Conservation (phyloP, 495 filamentous ascomycete species). For the Trichoderma erinaceum region DNA sequence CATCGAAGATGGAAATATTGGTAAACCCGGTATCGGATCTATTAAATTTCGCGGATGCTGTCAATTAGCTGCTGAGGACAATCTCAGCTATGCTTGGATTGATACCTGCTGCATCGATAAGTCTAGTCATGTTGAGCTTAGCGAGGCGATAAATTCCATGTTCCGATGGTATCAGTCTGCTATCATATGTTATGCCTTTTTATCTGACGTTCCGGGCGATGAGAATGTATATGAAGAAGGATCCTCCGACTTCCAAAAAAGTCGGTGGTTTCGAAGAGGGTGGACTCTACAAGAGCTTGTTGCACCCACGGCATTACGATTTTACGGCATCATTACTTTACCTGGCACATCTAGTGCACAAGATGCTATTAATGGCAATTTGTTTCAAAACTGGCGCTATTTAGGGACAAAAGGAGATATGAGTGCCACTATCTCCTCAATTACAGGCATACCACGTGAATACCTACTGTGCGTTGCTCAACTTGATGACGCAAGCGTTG, state of each 20-base stretch:
- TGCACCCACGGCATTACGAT: constrained; percentile 20
- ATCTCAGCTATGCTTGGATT: constrained; percentile 22
- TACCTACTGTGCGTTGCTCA: constrained; percentile 1
- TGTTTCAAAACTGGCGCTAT: neutral
- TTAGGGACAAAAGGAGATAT: constrained; percentile 15
- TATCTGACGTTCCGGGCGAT: constrained; percentile 19
- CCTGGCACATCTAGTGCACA: neutral
- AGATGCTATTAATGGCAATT: neutral
- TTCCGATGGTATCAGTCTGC: constrained; percentile 29
- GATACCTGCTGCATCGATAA: constrained; percentile 24
- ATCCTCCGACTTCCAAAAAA: constrained; percentile 14
- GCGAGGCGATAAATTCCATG: constrained; percentile 36
- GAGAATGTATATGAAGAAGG: neutral
- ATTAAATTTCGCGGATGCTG: constrained; percentile 28
- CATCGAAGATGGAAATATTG: constrained; percentile 7
- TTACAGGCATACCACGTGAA: constrained; percentile 13
- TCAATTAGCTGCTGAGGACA: constrained; percentile 20
- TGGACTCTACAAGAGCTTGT: constrained; percentile 36
- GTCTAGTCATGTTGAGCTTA: constrained; percentile 17
- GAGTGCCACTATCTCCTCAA: neutral
- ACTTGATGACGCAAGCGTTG: constrained; percentile 14
- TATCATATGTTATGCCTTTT: constrained; percentile 27
- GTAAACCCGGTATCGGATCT: constrained; percentile 19
- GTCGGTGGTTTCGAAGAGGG: constrained; percentile 20
- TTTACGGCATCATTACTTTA: constrained; percentile 13